phyloP scores from a whole-genome alignment of 805 yeast genomes.

The Candida corydali region DNA sequence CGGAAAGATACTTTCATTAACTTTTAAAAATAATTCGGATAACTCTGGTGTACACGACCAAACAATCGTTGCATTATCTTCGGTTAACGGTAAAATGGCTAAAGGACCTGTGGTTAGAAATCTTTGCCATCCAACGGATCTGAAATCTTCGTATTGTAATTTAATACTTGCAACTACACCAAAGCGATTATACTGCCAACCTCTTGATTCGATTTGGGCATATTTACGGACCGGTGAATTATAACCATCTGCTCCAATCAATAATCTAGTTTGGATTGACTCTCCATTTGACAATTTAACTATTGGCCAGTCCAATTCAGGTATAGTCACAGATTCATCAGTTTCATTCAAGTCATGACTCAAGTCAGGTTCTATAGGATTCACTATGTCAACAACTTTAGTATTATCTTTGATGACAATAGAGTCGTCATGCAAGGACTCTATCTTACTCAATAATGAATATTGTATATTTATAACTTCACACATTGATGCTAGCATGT shows the following conservation, averaged over 20 bases:
- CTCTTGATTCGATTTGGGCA: slow-evolving; percentile 79
- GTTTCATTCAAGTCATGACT: slow-evolving; percentile 17
- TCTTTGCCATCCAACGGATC: slow-evolving; percentile 86
- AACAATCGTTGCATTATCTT: slow-evolving; percentile 82
- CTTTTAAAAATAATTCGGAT: slow-evolving; percentile 55
- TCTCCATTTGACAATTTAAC: slow-evolving; percentile 67
- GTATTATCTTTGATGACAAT: slow-evolving; percentile 56
- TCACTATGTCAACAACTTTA: slow-evolving; percentile 55
- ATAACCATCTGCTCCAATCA: slow-evolving; percentile 94
- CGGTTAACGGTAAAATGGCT: slow-evolving; percentile 87
- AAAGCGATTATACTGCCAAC: slow-evolving; percentile 85
- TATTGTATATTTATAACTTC: slow-evolving; percentile 84
- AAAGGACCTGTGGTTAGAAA: slow-evolving; percentile 89
- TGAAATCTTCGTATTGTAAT: slow-evolving; percentile 65
- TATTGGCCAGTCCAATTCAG: slow-evolving; percentile 65
- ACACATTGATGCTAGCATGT: slow-evolving; percentile 69
- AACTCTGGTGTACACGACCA: slow-evolving; percentile 86
- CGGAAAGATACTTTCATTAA: slow-evolving; percentile 60
- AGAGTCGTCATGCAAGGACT: slow-evolving; percentile 20
- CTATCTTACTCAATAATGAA: slow-evolving; percentile 52
- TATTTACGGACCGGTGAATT: slow-evolving; percentile 87
- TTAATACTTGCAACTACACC: slow-evolving; percentile 92
- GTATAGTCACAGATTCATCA: slow-evolving; percentile 16
- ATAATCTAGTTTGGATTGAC: slow-evolving; percentile 59
- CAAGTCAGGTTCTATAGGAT: slow-evolving; percentile 11